Percentiles rank a stretch among this genome's conserved stretches.
Conservation (phyloP, 768 basidiomycete genomes). For the Amanita polypyramis region DNA sequence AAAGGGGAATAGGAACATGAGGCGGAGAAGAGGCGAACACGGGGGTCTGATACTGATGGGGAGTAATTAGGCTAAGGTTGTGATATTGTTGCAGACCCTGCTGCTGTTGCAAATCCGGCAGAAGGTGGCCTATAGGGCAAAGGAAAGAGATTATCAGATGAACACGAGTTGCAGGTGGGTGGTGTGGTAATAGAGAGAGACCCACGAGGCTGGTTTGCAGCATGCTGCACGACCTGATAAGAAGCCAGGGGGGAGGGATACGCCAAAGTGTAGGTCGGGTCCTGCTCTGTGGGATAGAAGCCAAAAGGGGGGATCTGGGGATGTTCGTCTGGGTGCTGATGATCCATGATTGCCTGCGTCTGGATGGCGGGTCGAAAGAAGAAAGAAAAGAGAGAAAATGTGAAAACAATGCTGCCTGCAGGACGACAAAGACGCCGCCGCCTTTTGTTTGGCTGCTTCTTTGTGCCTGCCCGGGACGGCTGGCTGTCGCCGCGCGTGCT, state of each 20-base stretch:
- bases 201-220: constrained; percentile 63
- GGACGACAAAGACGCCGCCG: constrained; percentile 15
- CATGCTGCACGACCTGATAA: constrained; percentile 47
- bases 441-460: constrained; percentile 12
- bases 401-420: constrained; percentile 21
- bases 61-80: constrained; percentile 55
- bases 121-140: constrained; percentile 50
- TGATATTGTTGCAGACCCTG: constrained; percentile 33
- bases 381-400: constrained; percentile 22
- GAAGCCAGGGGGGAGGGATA: constrained; percentile 46
- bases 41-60: constrained; percentile 53
- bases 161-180: constrained; percentile 41
- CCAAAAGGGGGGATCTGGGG: constrained; percentile 32
- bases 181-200: constrained; percentile 28
- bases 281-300: constrained; percentile 47
- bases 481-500: constrained; percentile 10
- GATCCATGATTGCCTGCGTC: constrained; percentile 31
- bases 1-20: constrained; percentile 58
- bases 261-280: constrained; percentile 40
- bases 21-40: constrained; percentile 53
- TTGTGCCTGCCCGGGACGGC: constrained; percentile 10
- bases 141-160: constrained; percentile 55
- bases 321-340: constrained; percentile 39
- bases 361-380: constrained; percentile 16
- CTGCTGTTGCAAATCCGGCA: constrained; percentile 60